Percentiles rank a stretch among this genome's conserved stretches.
phyloP scores from a whole-genome alignment of 345 rosid species.

The Sisymbrium irio region DNA sequence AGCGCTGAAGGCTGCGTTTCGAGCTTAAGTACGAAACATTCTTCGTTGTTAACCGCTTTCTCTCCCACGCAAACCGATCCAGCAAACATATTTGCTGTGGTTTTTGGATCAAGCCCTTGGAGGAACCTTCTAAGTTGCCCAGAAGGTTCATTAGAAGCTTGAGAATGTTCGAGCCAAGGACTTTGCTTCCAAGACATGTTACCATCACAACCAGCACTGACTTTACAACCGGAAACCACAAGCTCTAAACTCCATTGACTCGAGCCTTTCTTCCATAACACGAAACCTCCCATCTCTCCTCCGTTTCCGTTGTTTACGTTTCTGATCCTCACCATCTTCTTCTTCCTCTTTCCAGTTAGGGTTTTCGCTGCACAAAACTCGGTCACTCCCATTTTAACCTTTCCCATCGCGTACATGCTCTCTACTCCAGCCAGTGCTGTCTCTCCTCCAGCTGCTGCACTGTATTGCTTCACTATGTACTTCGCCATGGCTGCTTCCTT shows the following conservation, averaged over 20 bases:
- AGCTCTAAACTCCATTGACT: slow-evolving; percentile 90
- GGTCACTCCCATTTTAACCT: slow-evolving; percentile 38
- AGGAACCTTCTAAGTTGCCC: slow-evolving; percentile 78
- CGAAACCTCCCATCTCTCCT: slow-evolving; percentile 89
- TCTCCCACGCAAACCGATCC: slow-evolving; percentile 71
- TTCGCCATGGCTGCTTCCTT: slow-evolving; percentile 42
- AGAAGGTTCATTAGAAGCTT: slow-evolving; percentile 83
- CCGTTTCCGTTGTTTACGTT: slow-evolving; percentile 41
- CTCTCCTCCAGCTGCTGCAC: slow-evolving; percentile 40
- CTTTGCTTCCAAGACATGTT: slow-evolving; percentile 91
- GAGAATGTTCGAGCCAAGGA: slow-evolving; percentile 83
- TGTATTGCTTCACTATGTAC: slow-evolving; percentile 42
- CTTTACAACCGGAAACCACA: slow-evolving; percentile 82
- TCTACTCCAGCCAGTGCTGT: slow-evolving; percentile 7
- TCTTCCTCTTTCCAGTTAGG: slow-evolving; percentile 29
- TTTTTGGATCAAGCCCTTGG: slow-evolving; percentile 90
- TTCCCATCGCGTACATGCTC: slow-evolving; percentile 44
- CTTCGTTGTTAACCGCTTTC: slow-evolving; percentile 52
- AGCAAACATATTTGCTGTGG: slow-evolving; percentile 67
- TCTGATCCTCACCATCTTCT: slow-evolving; percentile 48
- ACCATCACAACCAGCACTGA: slow-evolving; percentile 95
- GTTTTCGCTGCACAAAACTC: slow-evolving; percentile 37
- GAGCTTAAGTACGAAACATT: slow-evolving; percentile 68
- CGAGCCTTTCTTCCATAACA: slow-evolving; percentile 84
- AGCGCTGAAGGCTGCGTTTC: slow-evolving; percentile 57